Evolutionary conservation across 1,284 basidiomycete genomes (phyloP).

Genomic region (Rhizopogon parksii): DNA sequence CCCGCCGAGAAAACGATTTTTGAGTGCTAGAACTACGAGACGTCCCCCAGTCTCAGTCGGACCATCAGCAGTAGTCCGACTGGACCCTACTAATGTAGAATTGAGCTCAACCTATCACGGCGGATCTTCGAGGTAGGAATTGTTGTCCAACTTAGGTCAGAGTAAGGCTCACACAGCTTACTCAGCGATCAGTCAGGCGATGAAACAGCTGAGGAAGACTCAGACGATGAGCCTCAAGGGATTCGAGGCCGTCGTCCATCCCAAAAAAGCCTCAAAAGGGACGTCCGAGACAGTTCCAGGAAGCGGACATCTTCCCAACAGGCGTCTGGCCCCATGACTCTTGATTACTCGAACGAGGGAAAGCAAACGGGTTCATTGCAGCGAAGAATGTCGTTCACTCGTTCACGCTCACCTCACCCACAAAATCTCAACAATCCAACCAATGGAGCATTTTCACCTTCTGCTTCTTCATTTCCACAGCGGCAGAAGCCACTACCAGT

Average conservation of each 20-base stretch:
- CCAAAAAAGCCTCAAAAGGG: conserved; percentile 19
- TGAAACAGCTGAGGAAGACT: conserved; percentile 28
- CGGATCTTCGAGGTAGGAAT: conserved; percentile 61
- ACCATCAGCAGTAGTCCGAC: conserved; percentile 21
- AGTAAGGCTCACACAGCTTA: conserved; percentile 8
- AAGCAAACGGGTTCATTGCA: conserved; percentile 13
- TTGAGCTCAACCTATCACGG: conserved; percentile 84
- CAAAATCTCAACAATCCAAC: conserved; percentile 14
- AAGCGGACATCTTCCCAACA: conserved; percentile 20
- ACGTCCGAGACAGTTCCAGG: conserved; percentile 20
- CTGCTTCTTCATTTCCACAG: conserved; percentile 13
- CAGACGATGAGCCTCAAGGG: conserved; percentile 22
- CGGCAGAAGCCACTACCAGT: conserved; percentile 18
- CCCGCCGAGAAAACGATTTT: conserved; percentile 29
- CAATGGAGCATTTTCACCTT: conserved; percentile 15
- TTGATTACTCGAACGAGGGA: conserved; percentile 18
- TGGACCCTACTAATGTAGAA: conserved; percentile 35
- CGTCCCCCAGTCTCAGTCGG: conserved; percentile 28
- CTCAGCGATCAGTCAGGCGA: conserved; percentile 25
- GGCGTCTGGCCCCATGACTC: conserved; percentile 16
- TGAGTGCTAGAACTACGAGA: conserved; percentile 33
- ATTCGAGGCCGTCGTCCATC: conserved; percentile 25
- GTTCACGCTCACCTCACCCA: conserved; percentile 21
- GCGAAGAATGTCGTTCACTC: conserved; percentile 17
- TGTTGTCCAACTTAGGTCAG: background rate